phyloP scores from a whole-genome alignment of 768 basidiomycete genomes.

The Baorangia bicolor region DNA sequence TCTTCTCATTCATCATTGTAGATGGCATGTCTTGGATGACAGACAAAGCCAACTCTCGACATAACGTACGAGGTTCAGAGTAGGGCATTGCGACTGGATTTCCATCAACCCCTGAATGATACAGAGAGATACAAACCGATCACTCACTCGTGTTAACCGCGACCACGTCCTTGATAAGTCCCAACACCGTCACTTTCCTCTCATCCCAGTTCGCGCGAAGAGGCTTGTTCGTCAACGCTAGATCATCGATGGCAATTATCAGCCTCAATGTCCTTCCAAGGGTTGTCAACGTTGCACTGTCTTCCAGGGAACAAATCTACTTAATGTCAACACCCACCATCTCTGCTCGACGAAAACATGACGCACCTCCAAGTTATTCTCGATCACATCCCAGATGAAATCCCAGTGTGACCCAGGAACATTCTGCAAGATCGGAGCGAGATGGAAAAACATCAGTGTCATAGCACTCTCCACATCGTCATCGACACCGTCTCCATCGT shows the following conservation, averaged over 20 bases:
- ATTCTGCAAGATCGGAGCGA: slow-evolving; percentile 87
- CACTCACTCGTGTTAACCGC: slow-evolving; percentile 51
- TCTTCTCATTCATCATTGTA: slow-evolving; percentile 59
- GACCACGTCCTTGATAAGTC: slow-evolving; percentile 60
- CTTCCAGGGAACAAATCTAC: slow-evolving; percentile 62
- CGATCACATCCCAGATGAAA: slow-evolving; percentile 84
- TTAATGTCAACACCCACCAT: neutral
- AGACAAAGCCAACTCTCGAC: slow-evolving; percentile 64
- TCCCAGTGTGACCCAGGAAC: slow-evolving; percentile 91
- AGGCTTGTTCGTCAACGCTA: slow-evolving; percentile 68
- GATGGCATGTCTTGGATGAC: slow-evolving; percentile 67
- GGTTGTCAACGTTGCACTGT: slow-evolving; percentile 55
- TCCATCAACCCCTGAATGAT: neutral
- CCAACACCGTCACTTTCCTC: slow-evolving; percentile 50
- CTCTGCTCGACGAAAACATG: neutral
- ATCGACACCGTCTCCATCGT: slow-evolving; percentile 58
- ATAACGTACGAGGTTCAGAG: slow-evolving; percentile 63
- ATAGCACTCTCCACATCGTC: slow-evolving; percentile 81
- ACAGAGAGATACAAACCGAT: neutral
- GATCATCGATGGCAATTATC: slow-evolving; percentile 64
- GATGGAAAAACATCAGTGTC: slow-evolving; percentile 66
- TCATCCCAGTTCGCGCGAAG: slow-evolving; percentile 70
- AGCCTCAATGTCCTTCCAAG: slow-evolving; percentile 72
- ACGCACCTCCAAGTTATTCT: slow-evolving; percentile 83
- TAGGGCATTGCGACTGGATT: slow-evolving; percentile 16